Base-by-base conservation (phyloP, 2,329 filamentous ascomycete species). In the Colletotrichum graminicola region DNA sequence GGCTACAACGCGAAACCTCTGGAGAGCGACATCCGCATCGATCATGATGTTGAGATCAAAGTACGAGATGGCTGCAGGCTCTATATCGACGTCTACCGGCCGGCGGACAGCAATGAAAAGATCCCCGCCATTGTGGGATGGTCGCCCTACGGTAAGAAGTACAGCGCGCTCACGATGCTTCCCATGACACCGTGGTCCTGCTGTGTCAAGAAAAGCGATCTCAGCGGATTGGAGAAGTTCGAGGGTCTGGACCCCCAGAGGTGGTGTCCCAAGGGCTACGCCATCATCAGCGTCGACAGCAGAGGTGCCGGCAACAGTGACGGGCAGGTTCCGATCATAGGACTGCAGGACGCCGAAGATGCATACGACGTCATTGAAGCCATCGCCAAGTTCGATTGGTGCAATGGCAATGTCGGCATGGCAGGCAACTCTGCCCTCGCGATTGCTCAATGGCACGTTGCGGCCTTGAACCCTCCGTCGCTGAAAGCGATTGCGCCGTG, bases 61-160 rank as follows among this genome's bases (percentile, higher is more conserved):
- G 78, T 84, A 1, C 79, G 84, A 52, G 84, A 86, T 70, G 84
- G 84, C 21, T 77, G 74, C 23, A 77, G 78, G 0, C 76, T 86
- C 0, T 85, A 85, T 73, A 78, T 78, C 6, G 84, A 86, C 66
- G 78, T 86, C 47, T 86, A 84, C 74, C 79, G 84, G 10, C 83
- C 84, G 0, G 76, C 81, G 1, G 75, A 79, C n/a, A 67, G 74
- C 36, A 61, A 43, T 6, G 76, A 78, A 67, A 82, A 80, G 65
- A 76, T 86, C 0, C 84, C 85, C 2, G 83, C 82, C 4, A 77
- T 86, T 41, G 74, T 86, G 2, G 78, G 79, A 62, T 86, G 83
- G 83, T 81, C 79, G 5, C 80, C 79, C n/a, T 86, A 83, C 70
- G 84, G 84, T 36, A 87, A 87, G 74, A 83, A 84, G 73, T 83